Evolutionary conservation across 208 protist genomes (phyloP), one percentile per base, ranked within the genome.

Genomic region (Trypanosoma platydactyli): DNA sequence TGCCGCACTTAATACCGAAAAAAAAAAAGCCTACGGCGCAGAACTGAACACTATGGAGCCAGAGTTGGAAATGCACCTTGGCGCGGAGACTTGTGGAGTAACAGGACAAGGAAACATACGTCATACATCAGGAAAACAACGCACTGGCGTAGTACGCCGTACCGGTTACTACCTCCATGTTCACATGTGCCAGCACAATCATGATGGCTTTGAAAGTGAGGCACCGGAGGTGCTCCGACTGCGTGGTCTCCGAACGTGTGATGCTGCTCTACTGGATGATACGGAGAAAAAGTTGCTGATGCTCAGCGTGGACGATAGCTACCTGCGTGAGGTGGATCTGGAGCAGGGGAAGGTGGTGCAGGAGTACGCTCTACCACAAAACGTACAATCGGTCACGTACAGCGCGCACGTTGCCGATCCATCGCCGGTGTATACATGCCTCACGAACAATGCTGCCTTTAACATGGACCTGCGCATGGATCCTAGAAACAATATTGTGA

Each of bases 381-480:
- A 45, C 35, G 65, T 84, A 45, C 30, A 49, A 7, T 15, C 46
- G 3, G 45, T 90, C 5, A 58, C 79, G 24, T 87, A 90, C 61
- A 55, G 74, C 20, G 71, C 76, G 38, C 73, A 90, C 59, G 73
- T 75, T 11, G 70, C 84, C 13, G 63, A 62, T 15, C 70, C 64
- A 20, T 66, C 56, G 7, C 70, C 77, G 3, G 69, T 90, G 30
- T 85, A 79, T 56, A 87, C 84, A 13, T 87, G 80, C 51, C 73
- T 87, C 0, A 38, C 67, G 41, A 49, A 65, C 60, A 80, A 81
- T 42, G 79, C 78, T 49, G 81, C 79, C 60, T 87, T 90, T 60
- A 87, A 87, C 59, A 75, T 87, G 54, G 84, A 90, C 66, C 71
- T 76, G n/a, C 80, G 84, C 44, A 74, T 90, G 58, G 55, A 84